Evolutionary conservation across 805 yeast genomes (phyloP), one percentile per base, ranked within the genome.

Genomic region (Kazachstania psychrophila): DNA sequence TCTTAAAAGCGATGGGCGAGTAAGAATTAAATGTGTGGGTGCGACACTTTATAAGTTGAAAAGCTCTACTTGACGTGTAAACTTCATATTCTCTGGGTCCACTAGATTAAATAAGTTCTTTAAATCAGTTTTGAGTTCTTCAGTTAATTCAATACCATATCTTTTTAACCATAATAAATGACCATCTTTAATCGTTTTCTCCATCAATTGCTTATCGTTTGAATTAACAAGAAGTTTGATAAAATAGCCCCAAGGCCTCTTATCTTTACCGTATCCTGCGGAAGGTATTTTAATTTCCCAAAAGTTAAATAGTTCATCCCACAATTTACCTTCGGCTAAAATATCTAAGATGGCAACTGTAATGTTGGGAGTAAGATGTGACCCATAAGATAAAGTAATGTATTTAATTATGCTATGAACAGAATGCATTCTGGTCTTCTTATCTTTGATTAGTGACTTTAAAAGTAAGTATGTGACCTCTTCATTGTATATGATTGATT

Each of bases 181-280:
- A 7, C 56, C 56, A 13, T 51, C 47, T 12, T 41, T 33, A 3
- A 55, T 29, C 14, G 48, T 20, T 29, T 42, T 36, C 17, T 38
- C 31, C 38, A 48, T 40, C 18, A 49, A 14, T n/a, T 25, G 29
- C 11, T 15, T 4, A 34, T 55, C 48, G 13, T 40, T 36, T 2
- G 51, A 43, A 6, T 46, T 39, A 3, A 45, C 43, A 3, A 54
- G 24, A 11, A 45, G 26, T 15, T 41, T 26, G 16, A 57, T 25
- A 13, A 51, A 49, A 9, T 44, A 34, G 6, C 33, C 26, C 62
- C 62, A 57, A 3, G 58, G 56, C 15, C 56, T 44, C 12, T 32
- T 33, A 32, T 52, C 58, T n/a, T 37, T 43, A 3, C 44, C 46
- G 8, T 39, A 42, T 5, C 34, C 30, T 13, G 35, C 12, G 2